phyloP scores from a whole-genome alignment of 2,329 filamentous ascomycete species.

The Davidsoniella neocaledoniae region DNA sequence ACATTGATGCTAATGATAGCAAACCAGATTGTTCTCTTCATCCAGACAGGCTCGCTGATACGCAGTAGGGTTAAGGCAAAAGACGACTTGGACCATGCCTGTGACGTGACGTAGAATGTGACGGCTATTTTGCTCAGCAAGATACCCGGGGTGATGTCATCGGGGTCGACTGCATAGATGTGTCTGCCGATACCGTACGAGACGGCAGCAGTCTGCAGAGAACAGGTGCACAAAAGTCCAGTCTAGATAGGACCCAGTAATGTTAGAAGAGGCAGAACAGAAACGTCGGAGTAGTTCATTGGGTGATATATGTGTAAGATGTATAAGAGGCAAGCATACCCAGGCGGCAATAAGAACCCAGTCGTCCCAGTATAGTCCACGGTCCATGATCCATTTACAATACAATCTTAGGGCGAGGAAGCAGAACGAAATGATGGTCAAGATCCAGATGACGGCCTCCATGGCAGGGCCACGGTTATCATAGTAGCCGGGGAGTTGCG shows the following conservation, averaged over 20 bases:
- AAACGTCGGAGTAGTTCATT: background rate
- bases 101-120: conserved; percentile 5
- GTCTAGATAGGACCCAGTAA: background rate
- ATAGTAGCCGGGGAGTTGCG: background rate
- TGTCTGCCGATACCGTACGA: conserved; percentile 14
- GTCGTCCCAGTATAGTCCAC: conserved; percentile 24
- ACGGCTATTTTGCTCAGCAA: conserved; percentile 1
- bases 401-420: conserved; percentile 20
- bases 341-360: conserved; percentile 21
- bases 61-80: conserved; percentile 19
- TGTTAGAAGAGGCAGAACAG: background rate
- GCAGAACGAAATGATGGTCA: conserved; percentile 3
- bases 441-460: conserved; percentile 8
- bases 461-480: conserved; percentile 9
- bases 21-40: conserved; percentile 17
- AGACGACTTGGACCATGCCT: conserved; percentile 16
- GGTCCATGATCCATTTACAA: conserved; percentile 21
- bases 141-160: background rate
- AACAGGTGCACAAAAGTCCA: background rate
- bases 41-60: conserved; percentile 14
- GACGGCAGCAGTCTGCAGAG: conserved; percentile 12
- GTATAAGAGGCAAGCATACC: conserved; percentile 1
- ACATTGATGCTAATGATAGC: conserved; percentile 16
- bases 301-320: background rate
- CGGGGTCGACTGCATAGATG: conserved; percentile 8